phyloP scores from a whole-genome alignment of 2,329 filamentous ascomycete species.

The Atkinsonella texensis region DNA sequence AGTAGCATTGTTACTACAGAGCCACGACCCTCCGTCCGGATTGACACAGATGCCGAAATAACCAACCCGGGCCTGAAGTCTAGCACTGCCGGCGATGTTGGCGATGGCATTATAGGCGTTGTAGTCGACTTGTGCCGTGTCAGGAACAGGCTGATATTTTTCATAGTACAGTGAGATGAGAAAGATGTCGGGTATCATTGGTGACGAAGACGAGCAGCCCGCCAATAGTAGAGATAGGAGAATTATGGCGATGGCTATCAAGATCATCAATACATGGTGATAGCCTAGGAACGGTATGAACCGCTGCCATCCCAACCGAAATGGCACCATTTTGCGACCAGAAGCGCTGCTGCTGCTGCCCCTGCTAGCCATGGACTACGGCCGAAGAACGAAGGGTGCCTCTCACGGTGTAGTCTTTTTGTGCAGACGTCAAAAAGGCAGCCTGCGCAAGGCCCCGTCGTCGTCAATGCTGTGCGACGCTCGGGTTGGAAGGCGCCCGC shows the following conservation, averaged over 20 bases:
- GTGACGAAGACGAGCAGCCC: slow-evolving; percentile 93
- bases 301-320: slow-evolving; percentile 44
- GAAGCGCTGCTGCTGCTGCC: slow-evolving; percentile 11
- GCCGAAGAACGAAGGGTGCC: neutral
- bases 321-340: slow-evolving; percentile 20
- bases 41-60: slow-evolving; percentile 98
- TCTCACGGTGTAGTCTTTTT: neutral
- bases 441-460: neutral
- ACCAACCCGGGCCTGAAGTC: slow-evolving; percentile 81
- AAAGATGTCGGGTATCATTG: slow-evolving; percentile 90
- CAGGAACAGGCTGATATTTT: slow-evolving; percentile 68
- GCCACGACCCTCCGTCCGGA: slow-evolving; percentile 77
- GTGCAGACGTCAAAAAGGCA: neutral
- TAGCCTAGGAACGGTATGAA: slow-evolving; percentile 59
- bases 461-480: slow-evolving; percentile 2
- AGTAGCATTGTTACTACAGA: slow-evolving; percentile 96
- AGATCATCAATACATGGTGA: slow-evolving; percentile 89
- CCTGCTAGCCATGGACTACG: slow-evolving; percentile 9
- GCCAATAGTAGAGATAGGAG: slow-evolving; percentile 83
- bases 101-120: slow-evolving; percentile 73
- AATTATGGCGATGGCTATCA: slow-evolving; percentile 89
- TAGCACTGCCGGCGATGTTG: slow-evolving; percentile 78
- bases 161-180: slow-evolving; percentile 97
- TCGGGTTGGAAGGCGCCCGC: slow-evolving; percentile 4
- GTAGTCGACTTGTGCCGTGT: slow-evolving; percentile 82